Evolutionary conservation across 2,329 filamentous ascomycete genomes (phyloP), one percentile per base, ranked within the genome.

Genomic region (Aureobasidium sp.): DNA sequence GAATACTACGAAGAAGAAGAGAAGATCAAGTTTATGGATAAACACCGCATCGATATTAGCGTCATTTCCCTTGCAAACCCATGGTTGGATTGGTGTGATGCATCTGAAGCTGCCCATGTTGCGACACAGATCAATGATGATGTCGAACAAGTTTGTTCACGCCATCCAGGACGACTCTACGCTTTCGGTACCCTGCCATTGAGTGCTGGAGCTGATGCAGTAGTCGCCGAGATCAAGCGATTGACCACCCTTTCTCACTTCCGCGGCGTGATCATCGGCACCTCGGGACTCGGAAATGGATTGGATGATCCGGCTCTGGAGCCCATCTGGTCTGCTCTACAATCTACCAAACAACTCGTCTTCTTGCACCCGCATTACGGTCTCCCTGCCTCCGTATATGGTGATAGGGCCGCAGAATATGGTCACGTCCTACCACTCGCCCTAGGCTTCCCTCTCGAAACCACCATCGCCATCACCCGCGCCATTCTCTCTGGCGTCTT

Each of bases 301-400:
- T 80, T 97, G 0, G 92, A 97, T 71, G 92, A 97, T 73, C 81
- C 83, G 2, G 75, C 77, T 0, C 76, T 97, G 29, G 81, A 93
- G 39, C 85, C 88, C 0, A 81, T 97, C 12, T 90, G 91, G 74
- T 73, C 80, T 12, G 86, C 87, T 0, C 75, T 97, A 1, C 84
- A 90, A 45, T 81, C 82, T 44, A 82, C 83, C 0, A 74, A 79
- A 8, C 78, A 90, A 37, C 78, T 89, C 27, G 79, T 96, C 53
- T 97, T 97, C 76, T 74, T 97, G 57, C 92, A 97, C 74, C 92
- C 92, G 31, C 92, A 97, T 75, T 96, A 97, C 72, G 92, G 92
- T 1, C 82, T 97, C 2, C 91, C 91, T 0, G 83, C 84, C 63
- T 83, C 85, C 9, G 90, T 95, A 3, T 96, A 89, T 76, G 92